A percentile compares a stretch with the other conserved stretches of the same genome.
These are phyloP conservation scores for Dioscorea alata DNA, from an alignment of 106 monocot genomes.

Conservation along the genomic window DNA sequence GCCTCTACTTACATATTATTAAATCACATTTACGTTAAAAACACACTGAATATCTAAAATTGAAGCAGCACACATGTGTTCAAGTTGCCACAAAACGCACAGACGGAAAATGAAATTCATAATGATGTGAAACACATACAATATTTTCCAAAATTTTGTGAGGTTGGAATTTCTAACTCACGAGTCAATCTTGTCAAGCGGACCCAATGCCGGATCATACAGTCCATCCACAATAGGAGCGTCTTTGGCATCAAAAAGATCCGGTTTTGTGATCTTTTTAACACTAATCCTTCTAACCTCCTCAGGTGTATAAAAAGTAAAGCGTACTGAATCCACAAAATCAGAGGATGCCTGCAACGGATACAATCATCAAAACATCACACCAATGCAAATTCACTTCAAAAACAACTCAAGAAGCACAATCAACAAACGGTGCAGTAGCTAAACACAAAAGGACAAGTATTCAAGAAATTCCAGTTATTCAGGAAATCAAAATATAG, in stretches of 20 bases:
- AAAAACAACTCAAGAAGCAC: too few relatives aligned
- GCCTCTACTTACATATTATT: not conserved
- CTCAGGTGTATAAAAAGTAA: constrained; percentile 46
- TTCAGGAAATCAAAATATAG: too few relatives aligned
- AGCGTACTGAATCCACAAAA: constrained; percentile 34
- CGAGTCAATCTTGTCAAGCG: constrained; percentile 39
- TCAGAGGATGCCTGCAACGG: constrained; percentile 45
- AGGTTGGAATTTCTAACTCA: constrained; percentile 24
- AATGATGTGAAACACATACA: not conserved
- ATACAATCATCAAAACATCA: too few relatives aligned
- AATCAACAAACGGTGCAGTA: too few relatives aligned
- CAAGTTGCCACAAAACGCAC: not conserved
- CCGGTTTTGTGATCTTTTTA: constrained; percentile 42
- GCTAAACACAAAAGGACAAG: too few relatives aligned
- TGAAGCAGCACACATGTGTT: not conserved
- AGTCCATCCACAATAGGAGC: constrained; percentile 40
- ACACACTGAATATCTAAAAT: not conserved
- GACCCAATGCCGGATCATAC: constrained; percentile 54
- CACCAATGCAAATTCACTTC: too few relatives aligned
- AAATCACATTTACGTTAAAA: not conserved
- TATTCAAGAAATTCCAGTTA: too few relatives aligned
- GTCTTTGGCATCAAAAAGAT: constrained; percentile 43
- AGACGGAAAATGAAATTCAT: not conserved
- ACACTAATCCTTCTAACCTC: constrained; percentile 50
- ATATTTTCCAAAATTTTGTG: not conserved